Base-by-base conservation (phyloP, 2,329 filamentous ascomycete genomes). In the Colletotrichum lentis region DNA sequence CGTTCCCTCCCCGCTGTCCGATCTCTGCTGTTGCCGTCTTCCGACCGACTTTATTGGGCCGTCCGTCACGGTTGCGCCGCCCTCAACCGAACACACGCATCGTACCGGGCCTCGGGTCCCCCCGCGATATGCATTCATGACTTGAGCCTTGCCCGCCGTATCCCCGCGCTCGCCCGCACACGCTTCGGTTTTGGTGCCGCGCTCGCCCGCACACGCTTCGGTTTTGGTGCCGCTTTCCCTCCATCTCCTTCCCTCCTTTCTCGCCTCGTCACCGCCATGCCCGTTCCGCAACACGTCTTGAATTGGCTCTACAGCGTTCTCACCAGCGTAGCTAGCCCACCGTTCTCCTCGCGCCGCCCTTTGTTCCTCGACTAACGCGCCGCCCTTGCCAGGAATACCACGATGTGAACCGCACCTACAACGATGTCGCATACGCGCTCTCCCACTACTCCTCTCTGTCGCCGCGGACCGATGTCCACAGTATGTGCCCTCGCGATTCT, bases 291-390 rank as follows among this genome's bases (percentile, higher is more conserved):
- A 80, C 92, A 94, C 81, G 91, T 96, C 69, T 85, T 98, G 75
- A 94, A 94, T 81, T 98, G 95, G 95, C 89, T 98, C 6, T 97
- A 97, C 81, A 96, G 92, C 80, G 90, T 97, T 64, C 82, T 98
- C 67, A 92, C 91, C 49, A 92, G 89, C 74, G 91, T 93, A 81
- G 56, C 83, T 47, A 22, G 6, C 16, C 16, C 35, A 37, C 46
- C 22, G 59, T 55, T 16, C 20, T n/a, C 14, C 24, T 35, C 35
- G 31, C 24, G 6, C n/a, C 41, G 6, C 14, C 10, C 8, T 37
- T 27, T 43, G 50, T 37, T 35, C 12, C 24, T 16, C 10, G n/a
- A 67, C 65, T 61, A 22, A 69, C 64, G 49, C 47, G 57, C n/a
- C 61, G 56, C 39, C 24, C 37, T 53, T 53, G 62, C 27, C 78